These are phyloP conservation scores for Pezicula rhizophila DNA, from an alignment of 2,329 filamentous ascomycete genomes.

Conservation along the genomic window DNA sequence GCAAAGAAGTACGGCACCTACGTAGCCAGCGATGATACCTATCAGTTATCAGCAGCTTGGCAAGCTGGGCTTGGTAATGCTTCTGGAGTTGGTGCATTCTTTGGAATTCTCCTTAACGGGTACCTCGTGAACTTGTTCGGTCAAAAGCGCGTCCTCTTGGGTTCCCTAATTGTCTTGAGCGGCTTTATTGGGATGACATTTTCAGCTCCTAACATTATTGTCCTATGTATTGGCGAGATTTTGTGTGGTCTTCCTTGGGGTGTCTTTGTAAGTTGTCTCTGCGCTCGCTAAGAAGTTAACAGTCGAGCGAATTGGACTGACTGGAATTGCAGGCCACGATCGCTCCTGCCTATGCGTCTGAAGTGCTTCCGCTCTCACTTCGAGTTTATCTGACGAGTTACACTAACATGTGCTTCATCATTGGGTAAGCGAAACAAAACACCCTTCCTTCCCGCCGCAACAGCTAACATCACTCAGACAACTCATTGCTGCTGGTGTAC, in stretches of 20 bases:
- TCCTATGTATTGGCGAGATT: constrained; percentile 31
- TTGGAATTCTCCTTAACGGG: constrained; percentile 33
- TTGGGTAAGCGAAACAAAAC: constrained; percentile 21
- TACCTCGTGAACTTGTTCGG: constrained; percentile 36
- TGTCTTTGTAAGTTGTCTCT: constrained; percentile 41
- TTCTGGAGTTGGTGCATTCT: constrained; percentile 15
- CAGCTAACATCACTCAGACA: constrained; percentile 18
- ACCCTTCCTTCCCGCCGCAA: neutral
- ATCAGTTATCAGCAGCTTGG: constrained; percentile 12
- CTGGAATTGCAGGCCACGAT: constrained; percentile 31
- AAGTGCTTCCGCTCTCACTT: constrained; percentile 35
- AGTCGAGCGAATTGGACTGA: constrained; percentile 19
- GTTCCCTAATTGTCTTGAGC: constrained; percentile 33
- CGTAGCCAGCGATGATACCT: constrained; percentile 7
- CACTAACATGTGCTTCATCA: constrained; percentile 41
- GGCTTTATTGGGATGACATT: constrained; percentile 43
- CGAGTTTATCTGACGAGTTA: constrained; percentile 36
- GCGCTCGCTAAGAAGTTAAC: constrained; percentile 41
- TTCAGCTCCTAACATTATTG: constrained; percentile 40
- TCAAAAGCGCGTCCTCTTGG: constrained; percentile 38
- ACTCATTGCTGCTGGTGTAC: constrained; percentile 38
- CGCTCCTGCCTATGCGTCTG: constrained; percentile 36
- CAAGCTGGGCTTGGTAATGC: constrained; percentile 17
- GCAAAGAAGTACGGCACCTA: constrained; percentile 15
- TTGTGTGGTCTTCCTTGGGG: constrained; percentile 37